Conservation (phyloP, 2,329 filamentous ascomycete genomes). For the Venturia asperata region DNA sequence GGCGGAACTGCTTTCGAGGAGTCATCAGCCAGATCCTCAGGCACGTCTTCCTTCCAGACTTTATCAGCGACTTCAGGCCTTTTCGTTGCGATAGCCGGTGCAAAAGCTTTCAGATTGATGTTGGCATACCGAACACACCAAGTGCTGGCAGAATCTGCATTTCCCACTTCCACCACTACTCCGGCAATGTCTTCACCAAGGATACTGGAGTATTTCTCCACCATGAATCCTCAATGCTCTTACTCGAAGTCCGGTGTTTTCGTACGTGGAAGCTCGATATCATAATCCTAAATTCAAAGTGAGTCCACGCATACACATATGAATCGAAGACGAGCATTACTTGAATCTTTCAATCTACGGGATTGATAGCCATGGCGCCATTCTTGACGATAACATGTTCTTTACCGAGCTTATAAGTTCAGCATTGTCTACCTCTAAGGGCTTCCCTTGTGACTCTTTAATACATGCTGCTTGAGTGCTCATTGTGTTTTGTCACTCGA, state of each 20-base stretch:
- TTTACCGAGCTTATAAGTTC: conserved; percentile 20
- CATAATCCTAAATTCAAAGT: conserved; percentile 9
- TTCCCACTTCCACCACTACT: conserved; percentile 31
- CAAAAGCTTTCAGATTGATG: conserved; percentile 11
- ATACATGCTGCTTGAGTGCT: conserved; percentile 18
- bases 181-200: conserved; percentile 35
- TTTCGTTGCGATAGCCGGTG: conserved; percentile 7
- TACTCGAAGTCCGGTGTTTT: not conserved
- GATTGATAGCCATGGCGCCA: conserved; percentile 21
- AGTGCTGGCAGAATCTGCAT: too few relatives aligned
- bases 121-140: not conserved
- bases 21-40: conserved; percentile 22
- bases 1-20: conserved; percentile 21
- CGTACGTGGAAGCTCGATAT: not conserved
- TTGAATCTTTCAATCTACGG: conserved; percentile 22
- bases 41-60: conserved; percentile 22
- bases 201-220: conserved; percentile 31
- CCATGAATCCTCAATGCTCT: conserved; percentile 24
- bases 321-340: not conserved
- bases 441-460: conserved; percentile 19
- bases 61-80: conserved; percentile 19
- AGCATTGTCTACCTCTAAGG: conserved; percentile 21
- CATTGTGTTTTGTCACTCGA: too few relatives aligned
- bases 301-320: not conserved
- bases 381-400: conserved; percentile 27